phyloP scores from a whole-genome alignment of 441 rosid genomes.

The Raphanus hybrid region DNA sequence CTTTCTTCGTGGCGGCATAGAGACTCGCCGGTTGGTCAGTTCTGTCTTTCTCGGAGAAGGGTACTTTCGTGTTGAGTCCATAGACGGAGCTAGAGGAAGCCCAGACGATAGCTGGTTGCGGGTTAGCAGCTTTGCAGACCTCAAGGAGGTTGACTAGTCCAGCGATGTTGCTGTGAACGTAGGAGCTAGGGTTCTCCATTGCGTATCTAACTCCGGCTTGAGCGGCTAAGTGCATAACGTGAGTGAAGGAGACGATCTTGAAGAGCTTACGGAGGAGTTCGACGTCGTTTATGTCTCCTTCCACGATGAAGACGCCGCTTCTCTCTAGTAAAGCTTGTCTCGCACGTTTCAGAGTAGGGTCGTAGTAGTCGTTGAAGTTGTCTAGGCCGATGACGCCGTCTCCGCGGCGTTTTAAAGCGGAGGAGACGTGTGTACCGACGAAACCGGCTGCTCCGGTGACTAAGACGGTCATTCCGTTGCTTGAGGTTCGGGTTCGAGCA shows the following conservation, averaged over 20 bases:
- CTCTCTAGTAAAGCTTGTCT: constrained; percentile 84
- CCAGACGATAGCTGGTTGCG: constrained; percentile 97
- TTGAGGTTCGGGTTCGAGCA: constrained; percentile 67
- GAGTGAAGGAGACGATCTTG: constrained; percentile 81
- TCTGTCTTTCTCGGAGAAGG: constrained; percentile 86
- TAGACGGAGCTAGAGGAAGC: constrained; percentile 98
- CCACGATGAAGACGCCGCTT: constrained; percentile 76
- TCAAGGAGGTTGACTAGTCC: constrained; percentile 90
- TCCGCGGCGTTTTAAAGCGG: constrained; percentile 87
- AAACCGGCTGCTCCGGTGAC: constrained; percentile 99
- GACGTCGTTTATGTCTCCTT: constrained; percentile 91
- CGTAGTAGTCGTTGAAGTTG: constrained; percentile 92
- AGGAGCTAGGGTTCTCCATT: constrained; percentile 92
- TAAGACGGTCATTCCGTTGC: constrained; percentile 72
- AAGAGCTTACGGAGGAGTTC: constrained; percentile 74
- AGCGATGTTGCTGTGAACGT: constrained; percentile 94
- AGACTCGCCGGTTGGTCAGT: constrained; percentile 99
- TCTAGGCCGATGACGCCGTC: constrained; percentile 93
- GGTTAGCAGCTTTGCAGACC: constrained; percentile 82
- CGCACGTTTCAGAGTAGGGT: constrained; percentile 82
- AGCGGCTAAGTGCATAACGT: constrained; percentile 97
- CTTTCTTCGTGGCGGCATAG: constrained; percentile 97
- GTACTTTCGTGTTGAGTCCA: constrained; percentile 92
- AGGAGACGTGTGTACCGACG: constrained; percentile 92
- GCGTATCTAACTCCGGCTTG: constrained; percentile 99